A percentile compares a stretch with the other conserved stretches of the same genome.
These are phyloP conservation scores for Solanum chacoense DNA, from an alignment of 305 asterid genomes.

Conservation along the genomic window DNA sequence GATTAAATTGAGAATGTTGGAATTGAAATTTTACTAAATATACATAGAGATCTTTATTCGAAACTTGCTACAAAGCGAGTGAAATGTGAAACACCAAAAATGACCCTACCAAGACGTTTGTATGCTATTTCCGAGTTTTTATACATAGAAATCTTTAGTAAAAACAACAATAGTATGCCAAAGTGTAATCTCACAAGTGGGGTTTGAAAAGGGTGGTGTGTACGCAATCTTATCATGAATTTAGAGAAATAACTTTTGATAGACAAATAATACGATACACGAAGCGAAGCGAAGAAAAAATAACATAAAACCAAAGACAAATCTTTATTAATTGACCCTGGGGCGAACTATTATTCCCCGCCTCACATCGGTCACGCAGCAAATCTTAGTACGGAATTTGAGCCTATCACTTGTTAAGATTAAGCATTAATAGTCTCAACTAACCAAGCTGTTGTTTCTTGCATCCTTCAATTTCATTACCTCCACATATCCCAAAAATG, in stretches of 20 bases:
- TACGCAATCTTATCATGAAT: neutral
- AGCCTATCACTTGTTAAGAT: neutral
- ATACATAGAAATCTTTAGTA: neutral
- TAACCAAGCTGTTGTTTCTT: neutral
- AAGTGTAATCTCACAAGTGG: neutral
- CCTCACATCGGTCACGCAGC: neutral
- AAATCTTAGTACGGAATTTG: neutral
- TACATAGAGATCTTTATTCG: neutral
- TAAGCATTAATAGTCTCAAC: neutral
- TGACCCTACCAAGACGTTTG: neutral
- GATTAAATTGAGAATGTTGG: neutral
- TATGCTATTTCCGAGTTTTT: neutral
- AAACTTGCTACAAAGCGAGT: neutral
- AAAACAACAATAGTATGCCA: neutral
- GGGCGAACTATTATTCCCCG: neutral
- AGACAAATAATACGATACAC: neutral
- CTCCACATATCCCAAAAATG: neutral
- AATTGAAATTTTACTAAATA: neutral
- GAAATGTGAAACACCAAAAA: neutral
- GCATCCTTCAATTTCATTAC: neutral
- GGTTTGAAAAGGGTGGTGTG: neutral
- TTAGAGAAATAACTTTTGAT: neutral
- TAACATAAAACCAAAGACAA: neutral
- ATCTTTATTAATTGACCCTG: neutral
- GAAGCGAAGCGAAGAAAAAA: neutral